A percentile compares a stretch with the other conserved stretches of the same genome.
Evolutionary conservation across 2,329 filamentous ascomycete genomes (phyloP).

Genomic region (Chaetoscypha palmicola): DNA sequence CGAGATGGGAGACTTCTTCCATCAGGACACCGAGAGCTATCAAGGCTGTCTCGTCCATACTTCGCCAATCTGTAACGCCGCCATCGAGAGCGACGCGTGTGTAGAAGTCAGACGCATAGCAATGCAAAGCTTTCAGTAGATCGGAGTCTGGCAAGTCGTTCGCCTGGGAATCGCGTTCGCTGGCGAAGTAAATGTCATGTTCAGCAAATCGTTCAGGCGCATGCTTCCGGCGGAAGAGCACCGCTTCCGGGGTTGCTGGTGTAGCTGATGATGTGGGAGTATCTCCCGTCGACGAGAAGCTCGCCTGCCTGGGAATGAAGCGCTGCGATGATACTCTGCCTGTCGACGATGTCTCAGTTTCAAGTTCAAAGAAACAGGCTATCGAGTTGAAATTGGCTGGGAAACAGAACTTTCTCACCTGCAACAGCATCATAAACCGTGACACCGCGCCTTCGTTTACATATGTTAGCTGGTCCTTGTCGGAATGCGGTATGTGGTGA

Average conservation of each 20-base stretch:
- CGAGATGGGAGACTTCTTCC: constrained; percentile 62
- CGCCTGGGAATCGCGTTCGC: constrained; percentile 46
- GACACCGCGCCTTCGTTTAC: constrained; percentile 25
- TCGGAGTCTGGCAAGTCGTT: constrained; percentile 58
- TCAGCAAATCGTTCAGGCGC: constrained; percentile 64
- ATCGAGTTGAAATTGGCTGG: too few species aligned
- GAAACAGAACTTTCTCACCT: constrained; percentile 44
- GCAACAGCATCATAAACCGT: constrained; percentile 69
- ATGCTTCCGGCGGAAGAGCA: constrained; percentile 57
- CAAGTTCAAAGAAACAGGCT: background rate
- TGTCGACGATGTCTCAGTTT: constrained; percentile 16
- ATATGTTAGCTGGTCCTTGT: background rate
- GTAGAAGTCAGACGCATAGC: constrained; percentile 63
- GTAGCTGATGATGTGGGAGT: constrained; percentile 27
- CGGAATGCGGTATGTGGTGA: background rate
- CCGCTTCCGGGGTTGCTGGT: constrained; percentile 58
- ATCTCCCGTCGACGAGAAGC: constrained; percentile 24
- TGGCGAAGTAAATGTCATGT: constrained; percentile 63
- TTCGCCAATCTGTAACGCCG: constrained; percentile 39
- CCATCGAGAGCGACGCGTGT: constrained; percentile 27
- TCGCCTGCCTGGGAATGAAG: constrained; percentile 32
- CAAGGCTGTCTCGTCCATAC: constrained; percentile 72
- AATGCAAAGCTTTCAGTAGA: constrained; percentile 61
- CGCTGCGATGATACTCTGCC: constrained; percentile 38
- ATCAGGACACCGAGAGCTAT: constrained; percentile 68